Evolutionary conservation across 78 protist genomes (phyloP).

Genomic region (Dictyostelium capitatum): DNA sequence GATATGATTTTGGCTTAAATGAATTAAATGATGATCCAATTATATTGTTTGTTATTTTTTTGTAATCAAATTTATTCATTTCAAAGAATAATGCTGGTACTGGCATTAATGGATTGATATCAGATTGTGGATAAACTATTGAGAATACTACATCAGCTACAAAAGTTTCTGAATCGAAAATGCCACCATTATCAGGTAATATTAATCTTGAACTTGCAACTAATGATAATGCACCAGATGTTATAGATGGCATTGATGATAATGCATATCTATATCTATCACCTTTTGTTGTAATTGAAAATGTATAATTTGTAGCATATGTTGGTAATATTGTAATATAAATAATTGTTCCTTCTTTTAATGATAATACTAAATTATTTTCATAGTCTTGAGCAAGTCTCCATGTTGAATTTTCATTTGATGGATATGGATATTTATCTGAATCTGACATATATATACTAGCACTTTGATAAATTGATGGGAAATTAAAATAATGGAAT

Average conservation of each 20-base stretch:
- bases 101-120: not conserved
- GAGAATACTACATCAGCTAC: not conserved
- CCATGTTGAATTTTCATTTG: not conserved
- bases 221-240: not conserved
- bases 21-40: not conserved
- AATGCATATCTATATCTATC: not conserved
- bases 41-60: not conserved
- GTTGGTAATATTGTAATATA: not conserved
- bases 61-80: too few species aligned
- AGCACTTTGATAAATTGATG: conserved; percentile 32
- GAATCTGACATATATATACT: conserved; percentile 31
- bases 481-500: not conserved
- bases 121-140: not conserved
- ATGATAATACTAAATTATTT: not conserved
- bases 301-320: not conserved
- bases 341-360: not conserved
- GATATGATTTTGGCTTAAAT: conserved; percentile 6
- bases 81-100: not conserved
- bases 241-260: not conserved
- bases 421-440: not conserved
- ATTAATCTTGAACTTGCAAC: not conserved
- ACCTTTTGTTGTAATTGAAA: not conserved
- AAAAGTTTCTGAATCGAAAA: not conserved
- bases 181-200: not conserved
- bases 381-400: not conserved